Conservation (phyloP, 768 basidiomycete genomes). For the Pulveroboletus sp. region DNA sequence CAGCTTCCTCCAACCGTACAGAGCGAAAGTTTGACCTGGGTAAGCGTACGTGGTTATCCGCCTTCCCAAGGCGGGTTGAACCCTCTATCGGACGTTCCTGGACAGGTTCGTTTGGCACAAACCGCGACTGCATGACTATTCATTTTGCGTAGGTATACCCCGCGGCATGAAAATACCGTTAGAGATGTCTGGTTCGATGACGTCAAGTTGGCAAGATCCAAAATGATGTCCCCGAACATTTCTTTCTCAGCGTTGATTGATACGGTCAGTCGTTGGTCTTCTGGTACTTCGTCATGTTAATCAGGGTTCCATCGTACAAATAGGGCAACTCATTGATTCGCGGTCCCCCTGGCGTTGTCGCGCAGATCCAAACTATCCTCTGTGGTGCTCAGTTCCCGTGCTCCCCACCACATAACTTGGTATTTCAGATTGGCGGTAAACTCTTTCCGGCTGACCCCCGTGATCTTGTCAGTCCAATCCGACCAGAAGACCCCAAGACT, state of each 20-base stretch:
- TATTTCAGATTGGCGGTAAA: constrained; percentile 65
- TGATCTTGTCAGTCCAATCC: constrained; percentile 54
- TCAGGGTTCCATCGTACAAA: neutral
- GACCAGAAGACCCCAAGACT: constrained; percentile 32
- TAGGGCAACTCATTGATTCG: constrained; percentile 78
- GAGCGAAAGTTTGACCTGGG: constrained; percentile 58
- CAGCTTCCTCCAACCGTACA: constrained; percentile 51
- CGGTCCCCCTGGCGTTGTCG: constrained; percentile 64
- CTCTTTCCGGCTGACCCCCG: constrained; percentile 73
- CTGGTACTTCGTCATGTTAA: neutral
- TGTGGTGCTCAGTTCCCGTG: constrained; percentile 53
- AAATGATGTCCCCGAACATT: constrained; percentile 44
- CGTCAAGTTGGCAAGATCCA: constrained; percentile 52
- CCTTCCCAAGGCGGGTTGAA: constrained; percentile 49
- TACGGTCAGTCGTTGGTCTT: constrained; percentile 42
- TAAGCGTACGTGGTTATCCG: constrained; percentile 54
- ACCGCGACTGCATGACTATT: neutral
- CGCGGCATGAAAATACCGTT: constrained; percentile 65
- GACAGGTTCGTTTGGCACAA: constrained; percentile 45
- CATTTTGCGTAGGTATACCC: constrained; percentile 47
- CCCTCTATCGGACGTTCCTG: constrained; percentile 51
- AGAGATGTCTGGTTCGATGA: constrained; percentile 74
- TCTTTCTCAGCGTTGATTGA: constrained; percentile 64
- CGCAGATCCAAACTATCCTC: constrained; percentile 40
- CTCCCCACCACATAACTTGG: constrained; percentile 54